Evolutionary conservation across 352 stramenopile genomes (phyloP).

Genomic region (Phytophthora pluvialis): DNA sequence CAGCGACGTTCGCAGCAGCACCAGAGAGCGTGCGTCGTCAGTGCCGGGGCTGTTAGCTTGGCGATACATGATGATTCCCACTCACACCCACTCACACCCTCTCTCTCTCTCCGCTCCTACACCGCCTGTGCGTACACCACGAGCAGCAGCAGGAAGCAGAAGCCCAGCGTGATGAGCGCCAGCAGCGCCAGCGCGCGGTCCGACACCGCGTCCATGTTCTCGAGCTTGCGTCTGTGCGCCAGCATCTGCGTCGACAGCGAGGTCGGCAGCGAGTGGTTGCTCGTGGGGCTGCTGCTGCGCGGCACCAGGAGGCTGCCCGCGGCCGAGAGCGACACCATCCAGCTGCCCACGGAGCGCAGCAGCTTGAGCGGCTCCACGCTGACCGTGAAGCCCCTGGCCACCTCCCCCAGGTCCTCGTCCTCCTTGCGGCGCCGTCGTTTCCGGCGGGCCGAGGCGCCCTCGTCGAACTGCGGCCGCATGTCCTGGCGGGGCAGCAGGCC

Average conservation of each 20-base stretch:
- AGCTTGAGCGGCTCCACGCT: conserved; percentile 41
- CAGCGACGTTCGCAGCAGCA: neutral
- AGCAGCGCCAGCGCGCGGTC: conserved; percentile 46
- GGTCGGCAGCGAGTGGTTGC: conserved; percentile 20
- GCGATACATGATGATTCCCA: conserved; percentile 16
- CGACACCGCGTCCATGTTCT: conserved; percentile 40
- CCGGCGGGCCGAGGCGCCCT: conserved; percentile 26
- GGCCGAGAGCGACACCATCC: conserved; percentile 42
- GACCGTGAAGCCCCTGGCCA: conserved; percentile 22
- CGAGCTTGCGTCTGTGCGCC: conserved; percentile 16
- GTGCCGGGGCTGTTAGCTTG: neutral
- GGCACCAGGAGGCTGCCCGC: conserved; percentile 17
- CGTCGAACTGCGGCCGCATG: conserved; percentile 27
- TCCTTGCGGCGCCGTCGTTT: conserved; percentile 49
- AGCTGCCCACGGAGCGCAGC: conserved; percentile 31
- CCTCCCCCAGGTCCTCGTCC: conserved; percentile 49
- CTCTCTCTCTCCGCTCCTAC: conserved; percentile 11
- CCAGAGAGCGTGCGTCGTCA: neutral
- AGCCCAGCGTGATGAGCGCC: conserved; percentile 39
- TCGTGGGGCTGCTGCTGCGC: conserved; percentile 2
- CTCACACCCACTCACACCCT: no score
- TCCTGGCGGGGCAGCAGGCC: conserved; percentile 22
- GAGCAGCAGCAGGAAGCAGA: conserved; percentile 42
- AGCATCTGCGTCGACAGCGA: conserved; percentile 34
- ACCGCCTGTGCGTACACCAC: conserved; percentile 38